phyloP scores from a whole-genome alignment of 2,329 filamentous ascomycete genomes.

The Monilinia fructigena region DNA sequence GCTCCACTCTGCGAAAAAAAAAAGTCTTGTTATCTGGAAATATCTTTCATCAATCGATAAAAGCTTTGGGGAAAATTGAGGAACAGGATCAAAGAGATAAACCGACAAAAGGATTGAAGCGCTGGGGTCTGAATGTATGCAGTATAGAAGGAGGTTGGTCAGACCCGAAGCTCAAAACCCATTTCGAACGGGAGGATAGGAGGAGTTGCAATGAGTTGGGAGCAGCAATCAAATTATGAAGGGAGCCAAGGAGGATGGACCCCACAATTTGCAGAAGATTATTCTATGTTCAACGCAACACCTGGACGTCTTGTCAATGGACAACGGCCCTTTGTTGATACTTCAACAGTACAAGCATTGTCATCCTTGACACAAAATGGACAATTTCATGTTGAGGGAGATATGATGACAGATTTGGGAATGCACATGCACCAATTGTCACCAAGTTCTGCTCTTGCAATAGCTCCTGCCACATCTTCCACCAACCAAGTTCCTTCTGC shows the following conservation, averaged over 20 bases:
- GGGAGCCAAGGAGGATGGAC: constrained; percentile 54
- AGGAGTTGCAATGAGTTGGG: constrained; percentile 60
- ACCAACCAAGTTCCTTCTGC: constrained; percentile 58
- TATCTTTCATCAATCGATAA: constrained; percentile 5
- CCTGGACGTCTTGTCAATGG: constrained; percentile 53
- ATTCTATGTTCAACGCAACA: constrained; percentile 64
- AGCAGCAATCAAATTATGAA: constrained; percentile 52
- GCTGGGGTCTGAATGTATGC: constrained; percentile 19
- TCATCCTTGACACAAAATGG: constrained; percentile 45
- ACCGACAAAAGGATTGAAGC: constrained; percentile 7
- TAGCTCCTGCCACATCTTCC: constrained; percentile 55
- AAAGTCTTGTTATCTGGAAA: constrained; percentile 18
- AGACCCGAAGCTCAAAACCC: constrained; percentile 12
- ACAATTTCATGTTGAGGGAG: constrained; percentile 49
- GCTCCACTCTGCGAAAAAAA: constrained; percentile 21
- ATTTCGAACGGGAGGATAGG: constrained; percentile 12
- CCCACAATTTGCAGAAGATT: constrained; percentile 63
- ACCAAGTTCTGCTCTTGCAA: constrained; percentile 50
- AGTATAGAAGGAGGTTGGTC: constrained; percentile 18
- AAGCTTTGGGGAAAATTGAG: neutral
- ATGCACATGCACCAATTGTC: constrained; percentile 64
- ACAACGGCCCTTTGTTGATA: constrained; percentile 36
- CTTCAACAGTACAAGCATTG: constrained; percentile 31
- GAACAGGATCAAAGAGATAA: neutral
- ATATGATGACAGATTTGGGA: constrained; percentile 51